Percentiles rank a stretch among this genome's conserved stretches.
phyloP scores from a whole-genome alignment of 1,139 yeast species.

The Scheffersomyces titani region DNA sequence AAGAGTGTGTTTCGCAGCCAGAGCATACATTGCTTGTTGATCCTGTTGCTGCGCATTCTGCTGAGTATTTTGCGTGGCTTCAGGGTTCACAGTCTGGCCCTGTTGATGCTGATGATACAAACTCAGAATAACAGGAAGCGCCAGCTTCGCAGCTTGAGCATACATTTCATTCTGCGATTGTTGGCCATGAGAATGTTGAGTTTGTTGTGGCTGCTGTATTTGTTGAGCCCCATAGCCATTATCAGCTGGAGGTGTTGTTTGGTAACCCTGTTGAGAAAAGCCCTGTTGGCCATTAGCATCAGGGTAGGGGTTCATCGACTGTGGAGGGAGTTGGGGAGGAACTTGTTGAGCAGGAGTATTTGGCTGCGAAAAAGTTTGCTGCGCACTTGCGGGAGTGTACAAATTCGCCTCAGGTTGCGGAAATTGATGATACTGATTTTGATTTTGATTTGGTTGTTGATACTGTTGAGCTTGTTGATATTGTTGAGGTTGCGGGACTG shows the following conservation, averaged over 20 bases:
- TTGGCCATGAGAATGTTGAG: not conserved
- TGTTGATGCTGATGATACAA: not conserved
- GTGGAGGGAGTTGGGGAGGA: not conserved
- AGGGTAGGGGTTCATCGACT: not conserved
- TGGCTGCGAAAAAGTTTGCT: not conserved
- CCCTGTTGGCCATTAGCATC: not conserved
- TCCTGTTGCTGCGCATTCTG: not conserved
- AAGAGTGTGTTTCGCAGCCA: not conserved
- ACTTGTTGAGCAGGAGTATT: not conserved
- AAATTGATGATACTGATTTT: not conserved
- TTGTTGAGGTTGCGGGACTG: not conserved
- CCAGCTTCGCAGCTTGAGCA: not conserved
- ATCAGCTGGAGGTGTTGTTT: constrained; percentile 2
- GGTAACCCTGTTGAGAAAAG: constrained; percentile 3
- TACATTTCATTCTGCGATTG: not conserved
- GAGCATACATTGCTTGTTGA: not conserved
- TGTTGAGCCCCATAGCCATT: constrained; percentile 1
- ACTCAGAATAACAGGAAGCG: not conserved
- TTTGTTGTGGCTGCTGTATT: not conserved
- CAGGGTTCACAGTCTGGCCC: not conserved
- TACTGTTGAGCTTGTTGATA: not conserved
- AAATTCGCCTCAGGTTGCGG: not conserved
- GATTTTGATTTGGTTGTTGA: not conserved
- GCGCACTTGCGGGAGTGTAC: not conserved
- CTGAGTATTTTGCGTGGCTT: not conserved